Percentiles rank a stretch among this genome's conserved stretches.
Evolutionary conservation across 805 yeast species (phyloP).

Genomic region (Wickerhamiella brachini): DNA sequence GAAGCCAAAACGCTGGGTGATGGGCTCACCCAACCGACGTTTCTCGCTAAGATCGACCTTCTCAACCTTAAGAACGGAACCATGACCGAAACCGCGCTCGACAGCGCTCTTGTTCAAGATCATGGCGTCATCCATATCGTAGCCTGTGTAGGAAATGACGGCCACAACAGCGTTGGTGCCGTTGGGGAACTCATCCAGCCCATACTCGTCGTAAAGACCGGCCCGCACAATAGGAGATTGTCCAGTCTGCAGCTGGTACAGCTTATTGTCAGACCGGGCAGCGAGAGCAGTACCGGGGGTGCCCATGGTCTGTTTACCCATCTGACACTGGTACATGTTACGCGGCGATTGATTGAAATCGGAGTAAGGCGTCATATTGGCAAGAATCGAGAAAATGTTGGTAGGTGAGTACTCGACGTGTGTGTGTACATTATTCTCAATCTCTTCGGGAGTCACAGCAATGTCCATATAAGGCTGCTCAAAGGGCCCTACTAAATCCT

Average conservation of each 20-base stretch:
- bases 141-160: slow-evolving; percentile 95
- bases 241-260: slow-evolving; percentile 85
- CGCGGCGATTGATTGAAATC: slow-evolving; percentile 98
- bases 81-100: slow-evolving; percentile 96
- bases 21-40: slow-evolving; percentile 86
- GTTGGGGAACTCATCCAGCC: slow-evolving; percentile 96
- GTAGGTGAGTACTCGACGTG: slow-evolving; percentile 96
- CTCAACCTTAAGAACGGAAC: slow-evolving; percentile 91
- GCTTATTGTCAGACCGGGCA: slow-evolving; percentile 88
- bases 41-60: slow-evolving; percentile 67
- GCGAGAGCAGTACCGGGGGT: slow-evolving; percentile 94
- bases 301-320: slow-evolving; percentile 99
- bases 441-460: slow-evolving; percentile 89
- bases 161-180: slow-evolving; percentile 98
- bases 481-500: slow-evolving; percentile 89
- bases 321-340: slow-evolving; percentile 99
- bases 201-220: slow-evolving; percentile 83
- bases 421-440: slow-evolving; percentile 62
- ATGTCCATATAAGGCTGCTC: slow-evolving; percentile 95
- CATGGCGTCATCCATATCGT: slow-evolving; percentile 99
- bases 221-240: slow-evolving; percentile 97
- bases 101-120: slow-evolving; percentile 93
- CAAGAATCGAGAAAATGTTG: slow-evolving; percentile 83
- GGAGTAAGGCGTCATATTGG: slow-evolving; percentile 94
- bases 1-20: slow-evolving; percentile 86